Conservation (phyloP, 2,329 filamentous ascomycete species). For the Verticillium dahliae region DNA sequence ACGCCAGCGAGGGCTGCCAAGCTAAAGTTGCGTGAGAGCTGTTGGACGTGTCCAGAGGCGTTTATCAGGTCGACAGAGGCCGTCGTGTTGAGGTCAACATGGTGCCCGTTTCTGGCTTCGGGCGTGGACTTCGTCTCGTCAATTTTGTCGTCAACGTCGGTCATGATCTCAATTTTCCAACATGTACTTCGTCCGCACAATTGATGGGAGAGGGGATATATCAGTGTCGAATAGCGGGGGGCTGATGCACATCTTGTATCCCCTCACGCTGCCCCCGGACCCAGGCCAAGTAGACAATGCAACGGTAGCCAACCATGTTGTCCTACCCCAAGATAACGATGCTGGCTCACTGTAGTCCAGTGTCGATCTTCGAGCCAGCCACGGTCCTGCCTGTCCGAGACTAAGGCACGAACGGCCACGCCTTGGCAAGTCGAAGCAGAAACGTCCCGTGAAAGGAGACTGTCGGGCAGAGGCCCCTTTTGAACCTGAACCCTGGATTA, state of each 20-base stretch:
- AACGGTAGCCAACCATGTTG: background rate
- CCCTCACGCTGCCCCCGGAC: background rate
- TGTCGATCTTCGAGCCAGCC: background rate
- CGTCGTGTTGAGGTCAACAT: background rate
- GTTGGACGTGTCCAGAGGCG: constrained; percentile 33
- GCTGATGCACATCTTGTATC: background rate
- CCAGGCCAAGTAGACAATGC: background rate
- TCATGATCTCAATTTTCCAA: background rate
- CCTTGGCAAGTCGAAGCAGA: background rate
- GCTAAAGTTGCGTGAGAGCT: constrained; percentile 30
- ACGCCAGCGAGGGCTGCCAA: constrained; percentile 33
- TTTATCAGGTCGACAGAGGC: constrained; percentile 18
- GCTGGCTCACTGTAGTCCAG: background rate
- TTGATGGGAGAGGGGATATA: background rate
- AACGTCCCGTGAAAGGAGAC: background rate
- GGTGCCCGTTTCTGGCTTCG: background rate
- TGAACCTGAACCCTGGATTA: background rate
- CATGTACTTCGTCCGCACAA: background rate
- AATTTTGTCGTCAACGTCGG: background rate
- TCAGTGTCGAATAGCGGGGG: background rate
- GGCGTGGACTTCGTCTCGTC: background rate
- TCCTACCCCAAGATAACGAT: background rate
- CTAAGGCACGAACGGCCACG: background rate
- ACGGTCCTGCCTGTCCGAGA: background rate
- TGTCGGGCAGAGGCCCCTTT: background rate